These are phyloP conservation scores for Tricholoma matsutake DNA, from an alignment of 768 basidiomycete genomes.

Conservation along the genomic window DNA sequence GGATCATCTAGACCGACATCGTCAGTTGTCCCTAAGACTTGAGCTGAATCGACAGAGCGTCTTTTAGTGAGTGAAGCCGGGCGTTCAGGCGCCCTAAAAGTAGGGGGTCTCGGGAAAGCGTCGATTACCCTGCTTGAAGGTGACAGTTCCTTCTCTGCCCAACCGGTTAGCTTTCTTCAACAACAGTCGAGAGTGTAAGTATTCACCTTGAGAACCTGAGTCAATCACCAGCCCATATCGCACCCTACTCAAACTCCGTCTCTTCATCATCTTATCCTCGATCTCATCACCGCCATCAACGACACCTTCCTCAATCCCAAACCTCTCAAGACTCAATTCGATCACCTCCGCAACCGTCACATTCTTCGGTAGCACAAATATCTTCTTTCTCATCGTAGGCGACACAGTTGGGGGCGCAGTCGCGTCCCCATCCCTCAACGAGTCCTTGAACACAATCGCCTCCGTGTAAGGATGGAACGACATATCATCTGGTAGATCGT, in stretches of 20 bases:
- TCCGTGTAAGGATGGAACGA: slow-evolving; percentile 90
- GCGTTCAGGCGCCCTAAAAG: slow-evolving; percentile 60
- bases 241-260: slow-evolving; percentile 74
- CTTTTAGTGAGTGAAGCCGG: slow-evolving; percentile 66
- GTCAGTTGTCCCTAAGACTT: slow-evolving; percentile 63
- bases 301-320: slow-evolving; percentile 95
- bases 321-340: slow-evolving; percentile 86
- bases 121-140: slow-evolving; percentile 86
- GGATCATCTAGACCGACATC: slow-evolving; percentile 86
- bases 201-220: slow-evolving; percentile 63
- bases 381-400: slow-evolving; percentile 65
- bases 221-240: slow-evolving; percentile 76
- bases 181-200: slow-evolving; percentile 3
- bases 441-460: slow-evolving; percentile 86
- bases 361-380: slow-evolving; percentile 92
- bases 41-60: slow-evolving; percentile 80
- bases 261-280: slow-evolving; percentile 85
- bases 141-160: slow-evolving; percentile 69
- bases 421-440: slow-evolving; percentile 53
- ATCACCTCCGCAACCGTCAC: slow-evolving; percentile 96
- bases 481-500: slow-evolving; percentile 93
- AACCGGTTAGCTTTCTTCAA: slow-evolving; percentile 1
- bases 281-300: slow-evolving; percentile 98
- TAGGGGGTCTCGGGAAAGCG: slow-evolving; percentile 73
- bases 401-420: slow-evolving; percentile 52